A percentile compares a stretch with the other conserved stretches of the same genome.
Conservation (phyloP, 2,329 filamentous ascomycete genomes). For the Cladosporium sp. region DNA sequence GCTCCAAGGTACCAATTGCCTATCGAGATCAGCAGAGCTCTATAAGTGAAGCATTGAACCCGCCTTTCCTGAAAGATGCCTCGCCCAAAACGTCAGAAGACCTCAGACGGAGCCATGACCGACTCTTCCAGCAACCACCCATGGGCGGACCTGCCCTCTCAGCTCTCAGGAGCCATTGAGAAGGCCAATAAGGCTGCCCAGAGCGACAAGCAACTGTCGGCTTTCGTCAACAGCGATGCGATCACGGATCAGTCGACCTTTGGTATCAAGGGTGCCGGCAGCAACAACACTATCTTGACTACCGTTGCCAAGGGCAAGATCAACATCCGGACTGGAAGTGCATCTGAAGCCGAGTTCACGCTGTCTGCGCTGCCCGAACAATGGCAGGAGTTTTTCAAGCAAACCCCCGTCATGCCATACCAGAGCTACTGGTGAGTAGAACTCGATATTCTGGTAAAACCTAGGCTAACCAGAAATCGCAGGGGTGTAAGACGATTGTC, state of each 20-base stretch:
- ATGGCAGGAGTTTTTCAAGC: conserved; percentile 42
- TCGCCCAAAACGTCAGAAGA: conserved; percentile 12
- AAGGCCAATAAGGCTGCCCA: conserved; percentile 24
- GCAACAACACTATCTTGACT: conserved; percentile 23
- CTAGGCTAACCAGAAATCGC: neutral
- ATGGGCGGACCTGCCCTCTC: conserved; percentile 26
- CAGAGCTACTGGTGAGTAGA: conserved; percentile 39
- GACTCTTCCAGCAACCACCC: conserved; percentile 16
- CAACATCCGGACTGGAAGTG: conserved; percentile 20
- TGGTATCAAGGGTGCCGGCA: conserved; percentile 28
- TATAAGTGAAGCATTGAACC: neutral
- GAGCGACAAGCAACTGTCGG: conserved; percentile 25
- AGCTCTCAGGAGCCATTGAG: conserved; percentile 19
- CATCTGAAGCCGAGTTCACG: conserved; percentile 29
- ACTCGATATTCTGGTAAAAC: neutral
- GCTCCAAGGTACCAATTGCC: neutral
- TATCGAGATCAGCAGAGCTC: neutral
- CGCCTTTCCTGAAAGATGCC: neutral
- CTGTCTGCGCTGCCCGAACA: conserved; percentile 40
- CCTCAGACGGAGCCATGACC: conserved; percentile 3
- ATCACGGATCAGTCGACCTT: conserved; percentile 26
- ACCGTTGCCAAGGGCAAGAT: conserved; percentile 26
- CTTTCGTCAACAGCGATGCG: conserved; percentile 27
- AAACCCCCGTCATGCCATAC: conserved; percentile 38
- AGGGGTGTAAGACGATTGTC: conserved; percentile 11